Conservation (phyloP, 768 basidiomycete genomes). For the Naganishia onofrii region DNA sequence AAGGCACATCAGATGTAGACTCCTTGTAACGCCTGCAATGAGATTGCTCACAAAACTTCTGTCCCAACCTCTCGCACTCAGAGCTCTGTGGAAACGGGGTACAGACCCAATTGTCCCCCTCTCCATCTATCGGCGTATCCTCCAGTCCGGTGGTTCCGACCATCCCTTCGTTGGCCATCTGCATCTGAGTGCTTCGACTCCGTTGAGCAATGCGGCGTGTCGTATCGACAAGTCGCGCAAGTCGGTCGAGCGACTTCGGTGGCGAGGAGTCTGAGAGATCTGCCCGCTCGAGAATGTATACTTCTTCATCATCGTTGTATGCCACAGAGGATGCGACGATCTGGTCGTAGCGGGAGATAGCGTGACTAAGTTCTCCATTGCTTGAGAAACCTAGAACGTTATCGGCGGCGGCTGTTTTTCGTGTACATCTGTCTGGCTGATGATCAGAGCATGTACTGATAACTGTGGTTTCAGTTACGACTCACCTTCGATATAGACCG, state of each 20-base stretch:
- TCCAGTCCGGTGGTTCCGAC: neutral
- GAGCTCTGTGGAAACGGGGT: constrained; percentile 49
- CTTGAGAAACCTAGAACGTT: constrained; percentile 12
- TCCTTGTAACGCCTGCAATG: no score
- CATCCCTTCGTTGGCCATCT: neutral
- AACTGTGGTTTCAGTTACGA: neutral
- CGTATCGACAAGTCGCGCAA: neutral
- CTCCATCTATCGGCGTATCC: constrained; percentile 30
- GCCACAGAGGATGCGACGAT: neutral
- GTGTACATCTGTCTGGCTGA: constrained; percentile 42
- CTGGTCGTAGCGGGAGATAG: neutral
- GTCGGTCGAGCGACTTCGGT: constrained; percentile 6
- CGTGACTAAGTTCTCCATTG: neutral
- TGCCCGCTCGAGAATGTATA: constrained; percentile 23
- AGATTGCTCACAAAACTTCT: constrained; percentile 43
- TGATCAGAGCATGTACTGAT: neutral
- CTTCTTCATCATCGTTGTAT: neutral
- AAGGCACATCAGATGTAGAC: neutral
- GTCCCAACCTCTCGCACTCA: constrained; percentile 48
- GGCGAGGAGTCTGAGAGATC: constrained; percentile 1
- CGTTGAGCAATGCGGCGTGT: neutral
- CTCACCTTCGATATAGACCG: constrained; percentile 46
- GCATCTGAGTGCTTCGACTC: neutral
- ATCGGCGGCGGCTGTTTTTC: constrained; percentile 37
- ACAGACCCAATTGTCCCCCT: constrained; percentile 43